phyloP scores from a whole-genome alignment of 441 rosid genomes.

The Melastoma candidum region DNA sequence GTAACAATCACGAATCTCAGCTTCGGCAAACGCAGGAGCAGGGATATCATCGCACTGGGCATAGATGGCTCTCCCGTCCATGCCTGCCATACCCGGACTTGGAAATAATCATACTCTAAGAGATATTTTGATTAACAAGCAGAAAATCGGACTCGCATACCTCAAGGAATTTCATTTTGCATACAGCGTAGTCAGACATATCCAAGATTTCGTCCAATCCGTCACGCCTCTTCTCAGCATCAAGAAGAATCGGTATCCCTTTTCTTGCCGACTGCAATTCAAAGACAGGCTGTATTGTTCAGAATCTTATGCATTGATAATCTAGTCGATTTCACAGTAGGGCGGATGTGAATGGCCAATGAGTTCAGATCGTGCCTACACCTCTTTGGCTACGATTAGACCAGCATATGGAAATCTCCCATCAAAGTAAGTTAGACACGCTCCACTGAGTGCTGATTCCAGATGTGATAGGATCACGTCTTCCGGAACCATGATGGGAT shows the following conservation, averaged over 20 bases:
- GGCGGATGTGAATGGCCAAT: no score
- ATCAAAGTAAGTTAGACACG: neutral
- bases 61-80: conserved; percentile 2
- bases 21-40: conserved; percentile 3
- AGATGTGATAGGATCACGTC: neutral
- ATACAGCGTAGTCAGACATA: conserved; percentile 2
- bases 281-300: neutral
- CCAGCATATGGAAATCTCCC: conserved; percentile 1
- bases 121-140: neutral
- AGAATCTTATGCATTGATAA: neutral
- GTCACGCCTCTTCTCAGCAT: conserved; percentile 1
- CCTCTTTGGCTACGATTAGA: neutral
- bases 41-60: conserved; percentile 4
- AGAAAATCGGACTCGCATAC: neutral
- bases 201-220: neutral
- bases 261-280: conserved; percentile 2
- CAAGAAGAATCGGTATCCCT: conserved; percentile 6
- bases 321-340: neutral
- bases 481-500: neutral
- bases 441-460: neutral
- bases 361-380: neutral
- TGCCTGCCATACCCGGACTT: neutral
- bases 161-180: neutral
- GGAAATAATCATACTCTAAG: no score
- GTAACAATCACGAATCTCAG: conserved; percentile 3